Conservation (phyloP, 129 eudicot species). For the Flaveria robusta region DNA sequence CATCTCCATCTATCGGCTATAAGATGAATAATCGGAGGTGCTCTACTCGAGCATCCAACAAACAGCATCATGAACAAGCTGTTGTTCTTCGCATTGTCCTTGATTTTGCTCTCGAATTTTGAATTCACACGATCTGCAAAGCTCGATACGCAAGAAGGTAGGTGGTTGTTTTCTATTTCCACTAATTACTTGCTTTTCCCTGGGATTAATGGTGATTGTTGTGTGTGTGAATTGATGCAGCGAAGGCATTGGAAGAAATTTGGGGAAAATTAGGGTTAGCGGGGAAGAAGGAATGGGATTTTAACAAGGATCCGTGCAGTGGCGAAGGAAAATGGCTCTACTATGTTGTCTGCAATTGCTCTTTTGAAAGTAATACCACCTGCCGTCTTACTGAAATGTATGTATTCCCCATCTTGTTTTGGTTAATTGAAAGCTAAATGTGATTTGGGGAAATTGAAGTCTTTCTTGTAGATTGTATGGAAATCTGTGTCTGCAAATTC, state of each 20-base stretch:
- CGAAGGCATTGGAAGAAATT: constrained; percentile 52
- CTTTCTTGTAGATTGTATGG: background rate
- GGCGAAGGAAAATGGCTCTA: constrained; percentile 61
- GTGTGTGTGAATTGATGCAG: constrained; percentile 40
- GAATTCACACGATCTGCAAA: constrained; percentile 19
- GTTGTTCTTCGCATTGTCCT: constrained; percentile 10
- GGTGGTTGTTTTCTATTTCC: background rate
- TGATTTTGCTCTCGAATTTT: constrained; percentile 10
- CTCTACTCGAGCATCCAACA: constrained; percentile 4
- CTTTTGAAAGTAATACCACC: constrained; percentile 49
- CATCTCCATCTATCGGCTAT: constrained; percentile 3
- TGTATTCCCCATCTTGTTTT: constrained; percentile 14
- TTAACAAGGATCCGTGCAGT: constrained; percentile 65
- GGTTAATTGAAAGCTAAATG: background rate
- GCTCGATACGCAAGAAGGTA: constrained; percentile 30
- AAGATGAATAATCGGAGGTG: background rate
- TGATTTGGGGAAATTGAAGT: constrained; percentile 2
- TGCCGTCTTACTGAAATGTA: constrained; percentile 66
- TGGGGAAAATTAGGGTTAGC: constrained; percentile 38
- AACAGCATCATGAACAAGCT: constrained; percentile 11
- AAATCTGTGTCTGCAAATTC: too few relatives aligned
- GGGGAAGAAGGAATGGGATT: constrained; percentile 64
- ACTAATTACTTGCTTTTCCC: background rate
- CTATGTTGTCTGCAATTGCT: constrained; percentile 57
- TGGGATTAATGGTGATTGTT: background rate